Base-by-base conservation (phyloP, 495 filamentous ascomycete species). In the Aspergillus bridgeri region DNA sequence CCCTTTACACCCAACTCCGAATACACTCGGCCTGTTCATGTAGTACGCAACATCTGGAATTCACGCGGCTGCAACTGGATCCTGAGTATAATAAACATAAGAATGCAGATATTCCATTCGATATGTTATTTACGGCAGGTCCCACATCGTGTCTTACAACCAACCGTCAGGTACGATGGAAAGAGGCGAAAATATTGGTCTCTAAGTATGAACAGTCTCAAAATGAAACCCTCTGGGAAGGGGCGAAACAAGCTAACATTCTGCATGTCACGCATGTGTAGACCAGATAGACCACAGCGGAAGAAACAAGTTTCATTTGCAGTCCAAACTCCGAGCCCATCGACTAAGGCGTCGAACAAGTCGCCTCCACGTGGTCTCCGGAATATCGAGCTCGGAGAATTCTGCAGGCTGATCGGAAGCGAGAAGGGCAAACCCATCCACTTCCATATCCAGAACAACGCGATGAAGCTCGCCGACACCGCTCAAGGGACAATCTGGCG, bases 241-340 rank as follows among this genome's bases (percentile, higher is more conserved):
- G 11, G 50, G 47, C 48, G n/a, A 58, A 58, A n/a, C 48, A 53
- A n/a, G 11, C 48, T 13, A 29, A 45, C 15, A 47, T n/a, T n/a
- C n/a, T n/a, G n/a, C n/a, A n/a, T n/a, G n/a, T n/a, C n/a, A n/a
- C n/a, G n/a, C n/a, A n/a, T n/a, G n/a, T n/a, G n/a, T 7, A 4
- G 42, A 3, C 42, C 21, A 18, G 17, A 46, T 11, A 19, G 33
- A 19, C 11, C 42, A 47, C 19, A 22, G 27, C 29, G 29, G 22
- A 17, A 42, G 43, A 55, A 55, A 24, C 19, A 46, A 29, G 53
- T 55, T 18, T 38, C 13, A 8, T 55, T 55, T 18, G 17, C 3
- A 1, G 24, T 15, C 43, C 42, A 19, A 20, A 19, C 38, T n/a
- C 18, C 25, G 13, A 17, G 46, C 19, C 5, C 23, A 56, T 42